A percentile compares a stretch with the other conserved stretches of the same genome.
Evolutionary conservation across 768 basidiomycete species (phyloP).

Genomic region (Termitomyces sp.): DNA sequence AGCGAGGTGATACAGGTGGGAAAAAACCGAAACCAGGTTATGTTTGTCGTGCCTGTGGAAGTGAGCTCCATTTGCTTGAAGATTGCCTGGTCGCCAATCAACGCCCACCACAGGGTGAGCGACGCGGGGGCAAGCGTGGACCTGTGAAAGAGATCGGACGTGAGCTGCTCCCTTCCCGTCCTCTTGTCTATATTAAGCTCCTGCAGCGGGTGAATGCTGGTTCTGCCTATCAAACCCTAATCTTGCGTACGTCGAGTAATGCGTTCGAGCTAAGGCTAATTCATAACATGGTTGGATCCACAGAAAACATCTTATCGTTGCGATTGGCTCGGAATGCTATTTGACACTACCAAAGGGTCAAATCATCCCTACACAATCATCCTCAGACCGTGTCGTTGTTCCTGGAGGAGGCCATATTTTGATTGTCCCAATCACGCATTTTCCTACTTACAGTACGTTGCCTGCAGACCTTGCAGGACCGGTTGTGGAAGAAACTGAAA

Average conservation of each 20-base stretch:
- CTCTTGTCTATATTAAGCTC: conserved; percentile 1
- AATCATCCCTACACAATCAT: conserved; percentile 74
- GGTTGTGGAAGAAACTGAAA: conserved; percentile 76
- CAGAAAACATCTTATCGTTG: conserved; percentile 93
- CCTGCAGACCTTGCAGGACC: conserved; percentile 70
- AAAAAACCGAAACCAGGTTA: conserved; percentile 82
- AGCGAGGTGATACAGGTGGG: conserved; percentile 77
- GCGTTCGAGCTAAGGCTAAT: not conserved
- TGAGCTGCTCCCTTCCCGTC: conserved; percentile 29
- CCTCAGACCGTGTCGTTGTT: conserved; percentile 44
- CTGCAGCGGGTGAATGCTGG: conserved; percentile 89
- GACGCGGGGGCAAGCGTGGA: conserved; percentile 40
- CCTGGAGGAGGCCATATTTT: conserved; percentile 94
- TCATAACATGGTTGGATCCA: conserved; percentile 7
- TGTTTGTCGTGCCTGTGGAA: conserved; percentile 87
- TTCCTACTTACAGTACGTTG: conserved; percentile 80
- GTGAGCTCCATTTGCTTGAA: conserved; percentile 77
- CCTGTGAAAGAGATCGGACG: conserved; percentile 78
- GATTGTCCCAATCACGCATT: conserved; percentile 47
- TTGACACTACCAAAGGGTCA: conserved; percentile 96
- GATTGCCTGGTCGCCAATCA: conserved; percentile 77
- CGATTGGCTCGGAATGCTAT: conserved; percentile 92
- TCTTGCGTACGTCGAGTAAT: conserved; percentile 55
- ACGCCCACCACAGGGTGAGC: conserved; percentile 28
- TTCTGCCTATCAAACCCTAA: conserved; percentile 96